These are phyloP conservation scores for Sphaerulina populicola DNA, from an alignment of 2,329 filamentous ascomycete genomes.

Conservation along the genomic window DNA sequence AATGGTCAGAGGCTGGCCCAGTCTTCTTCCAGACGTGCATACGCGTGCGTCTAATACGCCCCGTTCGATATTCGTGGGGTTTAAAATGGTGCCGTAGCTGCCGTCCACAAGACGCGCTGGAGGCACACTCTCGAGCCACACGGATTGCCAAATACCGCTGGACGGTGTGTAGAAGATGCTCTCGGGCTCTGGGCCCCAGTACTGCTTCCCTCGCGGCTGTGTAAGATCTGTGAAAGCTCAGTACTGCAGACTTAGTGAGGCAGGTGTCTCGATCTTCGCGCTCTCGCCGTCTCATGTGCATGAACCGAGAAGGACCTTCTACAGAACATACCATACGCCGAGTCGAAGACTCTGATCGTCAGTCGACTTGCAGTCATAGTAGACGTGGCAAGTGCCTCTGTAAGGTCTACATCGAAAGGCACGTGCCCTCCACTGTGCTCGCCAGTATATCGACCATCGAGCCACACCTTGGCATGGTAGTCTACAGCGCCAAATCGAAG, in stretches of 20 bases:
- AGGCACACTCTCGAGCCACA: constrained; percentile 59
- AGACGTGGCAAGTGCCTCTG: constrained; percentile 32
- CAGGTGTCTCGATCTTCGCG: not conserved
- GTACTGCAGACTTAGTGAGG: not conserved
- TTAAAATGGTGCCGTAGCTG: constrained; percentile 51
- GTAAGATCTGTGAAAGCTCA: constrained; percentile 42
- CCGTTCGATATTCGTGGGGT: constrained; percentile 46
- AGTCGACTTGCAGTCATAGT: constrained; percentile 33
- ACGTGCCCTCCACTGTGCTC: constrained; percentile 53
- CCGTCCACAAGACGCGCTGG: constrained; percentile 47
- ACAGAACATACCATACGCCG: constrained; percentile 39
- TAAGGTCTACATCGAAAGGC: constrained; percentile 50
- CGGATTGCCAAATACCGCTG: constrained; percentile 65
- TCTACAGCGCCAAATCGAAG: constrained; percentile 55
- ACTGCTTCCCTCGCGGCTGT: constrained; percentile 61
- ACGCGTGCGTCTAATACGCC: constrained; percentile 47
- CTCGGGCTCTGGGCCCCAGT: constrained; percentile 51
- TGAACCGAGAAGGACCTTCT: too few species aligned
- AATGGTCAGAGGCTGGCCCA: constrained; percentile 42
- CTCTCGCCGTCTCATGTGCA: not conserved
- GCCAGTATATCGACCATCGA: constrained; percentile 47
- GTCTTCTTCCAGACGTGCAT: constrained; percentile 43
- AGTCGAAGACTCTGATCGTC: constrained; percentile 54
- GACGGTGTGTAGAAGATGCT: constrained; percentile 66
- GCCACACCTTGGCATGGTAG: constrained; percentile 52